Evolutionary conservation across 257 asterid genomes (phyloP).

Genomic region (Schizonepeta tenuifolia): DNA sequence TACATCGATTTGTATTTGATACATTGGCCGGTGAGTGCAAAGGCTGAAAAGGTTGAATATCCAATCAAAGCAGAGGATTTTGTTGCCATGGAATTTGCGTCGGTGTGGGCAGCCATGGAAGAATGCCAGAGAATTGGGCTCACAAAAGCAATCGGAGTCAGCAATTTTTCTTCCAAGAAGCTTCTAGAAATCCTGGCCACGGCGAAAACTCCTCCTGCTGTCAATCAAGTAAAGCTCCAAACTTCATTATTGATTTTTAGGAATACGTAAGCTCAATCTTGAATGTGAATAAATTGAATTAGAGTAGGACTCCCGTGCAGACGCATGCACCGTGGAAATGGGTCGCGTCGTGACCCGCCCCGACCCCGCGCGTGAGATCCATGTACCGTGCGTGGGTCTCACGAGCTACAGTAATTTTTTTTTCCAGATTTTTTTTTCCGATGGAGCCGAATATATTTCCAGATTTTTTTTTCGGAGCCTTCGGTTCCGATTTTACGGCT

Average conservation of each 20-base stretch:
- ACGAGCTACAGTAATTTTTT: too few species aligned
- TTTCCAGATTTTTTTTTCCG: too few species aligned
- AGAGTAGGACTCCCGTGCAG: too few species aligned
- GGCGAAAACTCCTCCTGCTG: constrained; percentile 63
- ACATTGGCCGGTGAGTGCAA: constrained; percentile 55
- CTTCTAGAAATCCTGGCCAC: constrained; percentile 36
- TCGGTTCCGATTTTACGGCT: too few species aligned
- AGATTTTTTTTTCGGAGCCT: too few species aligned
- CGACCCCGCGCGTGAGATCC: too few species aligned
- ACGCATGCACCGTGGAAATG: too few species aligned
- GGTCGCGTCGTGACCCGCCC: too few species aligned
- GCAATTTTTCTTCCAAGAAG: constrained; percentile 51
- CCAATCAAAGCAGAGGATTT: constrained; percentile 47
- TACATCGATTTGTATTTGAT: constrained; percentile 53
- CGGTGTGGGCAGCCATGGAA: constrained; percentile 56
- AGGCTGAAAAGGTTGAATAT: constrained; percentile 37
- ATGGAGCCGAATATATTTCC: too few species aligned
- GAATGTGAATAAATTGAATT: not conserved
- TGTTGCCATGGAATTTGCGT: constrained; percentile 35
- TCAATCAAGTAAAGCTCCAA: constrained; percentile 55
- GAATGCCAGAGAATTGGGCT: constrained; percentile 47
- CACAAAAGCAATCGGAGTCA: constrained; percentile 49
- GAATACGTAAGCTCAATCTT: not conserved
- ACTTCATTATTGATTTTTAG: not conserved
- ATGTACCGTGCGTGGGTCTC: too few species aligned